These are phyloP conservation scores for Rhazya stricta DNA, from an alignment of 257 asterid species.

Conservation along the genomic window DNA sequence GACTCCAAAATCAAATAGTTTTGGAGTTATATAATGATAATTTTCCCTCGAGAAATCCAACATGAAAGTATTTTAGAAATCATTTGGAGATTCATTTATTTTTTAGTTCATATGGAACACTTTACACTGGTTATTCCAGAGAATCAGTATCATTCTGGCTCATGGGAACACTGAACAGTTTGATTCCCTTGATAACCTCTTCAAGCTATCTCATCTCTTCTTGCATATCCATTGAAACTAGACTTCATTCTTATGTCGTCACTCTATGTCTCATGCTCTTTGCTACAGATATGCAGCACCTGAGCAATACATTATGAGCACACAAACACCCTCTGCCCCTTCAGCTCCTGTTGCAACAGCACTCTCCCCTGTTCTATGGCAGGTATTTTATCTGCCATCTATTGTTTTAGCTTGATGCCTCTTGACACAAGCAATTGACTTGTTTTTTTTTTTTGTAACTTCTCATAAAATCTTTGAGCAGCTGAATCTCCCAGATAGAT, in stretches of 20 bases:
- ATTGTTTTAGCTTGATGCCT: background rate
- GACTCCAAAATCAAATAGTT: background rate
- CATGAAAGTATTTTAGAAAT: background rate
- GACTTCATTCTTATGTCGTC: background rate
- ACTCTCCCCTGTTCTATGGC: slow-evolving; percentile 97
- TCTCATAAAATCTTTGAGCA: slow-evolving; percentile 29
- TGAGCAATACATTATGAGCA: slow-evolving; percentile 98
- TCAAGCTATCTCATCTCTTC: background rate
- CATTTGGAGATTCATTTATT: background rate
- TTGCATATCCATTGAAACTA: background rate
- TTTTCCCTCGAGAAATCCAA: background rate
- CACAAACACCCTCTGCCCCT: slow-evolving; percentile 98
- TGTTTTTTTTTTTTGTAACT: slow-evolving; percentile 11
- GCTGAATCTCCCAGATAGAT: slow-evolving; percentile 92
- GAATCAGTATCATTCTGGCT: background rate
- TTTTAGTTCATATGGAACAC: background rate
- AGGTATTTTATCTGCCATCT: slow-evolving; percentile 39
- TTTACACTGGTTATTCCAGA: background rate
- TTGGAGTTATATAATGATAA: background rate
- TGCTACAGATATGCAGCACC: slow-evolving; percentile 84
- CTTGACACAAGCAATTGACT: slow-evolving; percentile 2
- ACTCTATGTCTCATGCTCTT: slow-evolving; percentile 6
- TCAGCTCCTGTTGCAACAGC: slow-evolving; percentile 94
- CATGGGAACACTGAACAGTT: background rate
- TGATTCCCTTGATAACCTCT: background rate